phyloP scores from a whole-genome alignment of 208 protist species.

The Naegleria lovaniensis region DNA sequence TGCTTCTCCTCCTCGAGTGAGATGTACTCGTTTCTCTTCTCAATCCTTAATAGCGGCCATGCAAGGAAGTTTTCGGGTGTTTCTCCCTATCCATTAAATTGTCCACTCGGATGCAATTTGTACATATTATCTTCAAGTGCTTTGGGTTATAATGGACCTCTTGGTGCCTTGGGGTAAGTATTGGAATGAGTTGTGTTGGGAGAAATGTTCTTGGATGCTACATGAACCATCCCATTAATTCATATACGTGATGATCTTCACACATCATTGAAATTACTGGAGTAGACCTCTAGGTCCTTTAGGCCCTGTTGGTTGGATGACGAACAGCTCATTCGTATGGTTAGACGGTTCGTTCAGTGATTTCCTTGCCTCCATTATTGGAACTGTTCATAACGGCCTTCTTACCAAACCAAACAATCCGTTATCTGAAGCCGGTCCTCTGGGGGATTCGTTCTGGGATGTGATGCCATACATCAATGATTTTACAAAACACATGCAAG shows the following conservation, averaged over 20 bases:
- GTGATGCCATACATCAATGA: not conserved
- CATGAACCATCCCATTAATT: too few relatives aligned
- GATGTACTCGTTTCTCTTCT: not conserved
- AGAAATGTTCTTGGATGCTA: too few relatives aligned
- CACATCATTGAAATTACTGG: too few relatives aligned
- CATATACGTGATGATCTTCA: not conserved
- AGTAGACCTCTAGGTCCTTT: not conserved
- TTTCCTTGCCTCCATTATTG: not conserved
- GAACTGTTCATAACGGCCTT: not conserved
- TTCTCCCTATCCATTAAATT: not conserved
- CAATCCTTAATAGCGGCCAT: not conserved
- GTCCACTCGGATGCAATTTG: not conserved
- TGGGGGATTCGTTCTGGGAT: not conserved
- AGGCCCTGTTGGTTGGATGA: not conserved
- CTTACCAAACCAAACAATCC: not conserved
- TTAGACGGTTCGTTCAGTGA: not conserved
- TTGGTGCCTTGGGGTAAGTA: not conserved
- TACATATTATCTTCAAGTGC: not conserved
- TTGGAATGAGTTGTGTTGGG: too few relatives aligned
- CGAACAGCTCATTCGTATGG: not conserved
- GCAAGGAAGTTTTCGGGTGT: not conserved
- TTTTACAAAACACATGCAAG: slow-evolving; percentile 9
- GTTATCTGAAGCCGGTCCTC: not conserved
- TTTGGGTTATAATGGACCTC: not conserved
- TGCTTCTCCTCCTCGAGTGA: too few relatives aligned